Conservation (phyloP, 2,329 filamentous ascomycete species). For the Cryphonectria japonica region DNA sequence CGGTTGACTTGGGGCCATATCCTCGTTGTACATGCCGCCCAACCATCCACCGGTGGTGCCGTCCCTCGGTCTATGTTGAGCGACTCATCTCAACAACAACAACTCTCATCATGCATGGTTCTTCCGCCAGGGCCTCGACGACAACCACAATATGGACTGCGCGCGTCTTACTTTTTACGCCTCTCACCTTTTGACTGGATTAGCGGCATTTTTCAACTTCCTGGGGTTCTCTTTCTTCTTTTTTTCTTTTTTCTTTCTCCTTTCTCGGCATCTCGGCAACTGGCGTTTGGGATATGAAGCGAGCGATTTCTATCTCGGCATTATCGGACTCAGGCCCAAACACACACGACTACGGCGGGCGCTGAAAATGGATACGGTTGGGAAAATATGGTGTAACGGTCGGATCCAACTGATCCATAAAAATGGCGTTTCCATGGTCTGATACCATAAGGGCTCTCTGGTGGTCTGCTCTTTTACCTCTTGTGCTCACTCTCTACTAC, state of each 20-base stretch:
- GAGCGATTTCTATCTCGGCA: slow-evolving; percentile 23
- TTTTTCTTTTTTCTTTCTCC: slow-evolving; percentile 3
- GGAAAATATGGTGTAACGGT: slow-evolving; percentile 23
- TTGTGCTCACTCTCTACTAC: background rate
- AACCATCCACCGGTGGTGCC: background rate
- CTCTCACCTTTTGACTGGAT: background rate
- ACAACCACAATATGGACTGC: slow-evolving; percentile 2
- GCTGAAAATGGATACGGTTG: slow-evolving; percentile 13
- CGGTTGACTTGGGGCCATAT: slow-evolving; percentile 19
- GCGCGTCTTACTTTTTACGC: background rate
- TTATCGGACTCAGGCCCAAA: slow-evolving; percentile 28
- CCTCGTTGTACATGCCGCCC: slow-evolving; percentile 10
- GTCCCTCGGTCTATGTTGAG: slow-evolving; percentile 9
- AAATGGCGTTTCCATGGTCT: slow-evolving; percentile 24
- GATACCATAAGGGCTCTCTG: slow-evolving; percentile 21
- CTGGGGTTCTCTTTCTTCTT: slow-evolving; percentile 4
- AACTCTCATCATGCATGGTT: background rate
- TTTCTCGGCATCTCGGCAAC: slow-evolving; percentile 15
- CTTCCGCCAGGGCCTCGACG: background rate
- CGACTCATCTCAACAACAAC: background rate
- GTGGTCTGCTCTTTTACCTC: slow-evolving; percentile 1
- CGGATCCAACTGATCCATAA: slow-evolving; percentile 5
- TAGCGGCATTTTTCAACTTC: background rate
- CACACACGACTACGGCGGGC: slow-evolving; percentile 27
- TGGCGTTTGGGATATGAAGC: slow-evolving; percentile 25